Conservation (phyloP, 2,329 filamentous ascomycete species). For the Arthrinium puccinioides region DNA sequence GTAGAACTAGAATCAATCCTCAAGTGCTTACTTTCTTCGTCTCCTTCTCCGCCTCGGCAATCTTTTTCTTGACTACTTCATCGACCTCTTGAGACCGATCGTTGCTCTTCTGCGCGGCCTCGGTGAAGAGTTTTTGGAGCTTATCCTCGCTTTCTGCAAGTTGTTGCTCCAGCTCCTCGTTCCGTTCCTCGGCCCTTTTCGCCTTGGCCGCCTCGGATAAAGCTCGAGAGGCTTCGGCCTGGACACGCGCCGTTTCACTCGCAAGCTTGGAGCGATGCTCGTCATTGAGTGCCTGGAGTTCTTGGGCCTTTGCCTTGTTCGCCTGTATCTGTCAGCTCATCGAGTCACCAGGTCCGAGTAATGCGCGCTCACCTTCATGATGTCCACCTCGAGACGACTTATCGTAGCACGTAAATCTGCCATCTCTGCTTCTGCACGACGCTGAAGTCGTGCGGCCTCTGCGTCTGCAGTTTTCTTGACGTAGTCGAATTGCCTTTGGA, state of each 20-base stretch:
- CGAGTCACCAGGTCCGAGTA: not conserved
- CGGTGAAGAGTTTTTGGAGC: not conserved
- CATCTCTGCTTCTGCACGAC: constrained; percentile 22
- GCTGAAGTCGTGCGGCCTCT: constrained; percentile 20
- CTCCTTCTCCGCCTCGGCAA: not conserved
- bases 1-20: constrained; percentile 2
- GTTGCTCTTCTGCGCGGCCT: not conserved
- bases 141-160: constrained; percentile 27
- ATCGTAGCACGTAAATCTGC: constrained; percentile 29
- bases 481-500: constrained; percentile 34
- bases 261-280: constrained; percentile 33
- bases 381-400: constrained; percentile 52
- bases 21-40: not conserved
- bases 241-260: constrained; percentile 8
- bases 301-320: constrained; percentile 52
- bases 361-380: constrained; percentile 50
- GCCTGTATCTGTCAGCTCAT: constrained; percentile 31
- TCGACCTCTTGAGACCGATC: constrained; percentile 17
- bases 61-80: constrained; percentile 8
- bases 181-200: constrained; percentile 37
- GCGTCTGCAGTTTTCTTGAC: constrained; percentile 37
- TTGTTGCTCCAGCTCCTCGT: constrained; percentile 41
- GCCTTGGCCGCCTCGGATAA: constrained; percentile 11
- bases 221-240: constrained; percentile 9
- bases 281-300: constrained; percentile 49